phyloP scores from a whole-genome alignment of 2,329 filamentous ascomycete species.

The Allantophomopsis cytisporea region DNA sequence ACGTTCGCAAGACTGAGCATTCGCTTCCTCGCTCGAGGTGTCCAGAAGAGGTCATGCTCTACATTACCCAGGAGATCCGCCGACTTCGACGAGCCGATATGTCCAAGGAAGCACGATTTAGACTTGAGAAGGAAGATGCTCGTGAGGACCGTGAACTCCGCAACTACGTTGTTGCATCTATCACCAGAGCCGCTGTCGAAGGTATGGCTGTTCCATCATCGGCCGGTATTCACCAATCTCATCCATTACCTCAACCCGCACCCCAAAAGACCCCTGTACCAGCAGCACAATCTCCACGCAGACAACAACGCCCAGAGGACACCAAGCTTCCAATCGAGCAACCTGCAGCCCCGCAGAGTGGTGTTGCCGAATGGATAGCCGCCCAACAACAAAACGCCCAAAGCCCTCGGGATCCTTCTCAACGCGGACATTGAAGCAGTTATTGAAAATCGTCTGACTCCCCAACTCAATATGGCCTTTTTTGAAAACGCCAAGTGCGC shows the following conservation, averaged over 20 bases:
- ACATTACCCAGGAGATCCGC: constrained; percentile 86
- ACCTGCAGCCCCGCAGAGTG: constrained; percentile 32
- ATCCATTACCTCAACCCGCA: constrained; percentile 6
- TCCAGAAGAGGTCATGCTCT: constrained; percentile 79
- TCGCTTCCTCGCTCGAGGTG: constrained; percentile 65
- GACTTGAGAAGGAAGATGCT: constrained; percentile 67
- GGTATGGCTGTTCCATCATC: background rate
- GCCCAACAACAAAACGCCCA: constrained; percentile 29
- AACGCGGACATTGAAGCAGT: constrained; percentile 18
- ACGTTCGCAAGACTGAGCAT: constrained; percentile 59
- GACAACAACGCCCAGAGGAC: constrained; percentile 26
- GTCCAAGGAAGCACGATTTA: constrained; percentile 73
- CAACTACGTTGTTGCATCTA: constrained; percentile 58
- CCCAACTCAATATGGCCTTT: too few relatives aligned
- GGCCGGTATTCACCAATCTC: constrained; percentile 6
- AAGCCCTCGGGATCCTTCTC: constrained; percentile 25
- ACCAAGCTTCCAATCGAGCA: constrained; percentile 48
- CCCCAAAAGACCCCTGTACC: constrained; percentile 4
- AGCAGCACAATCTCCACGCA: constrained; percentile 2
- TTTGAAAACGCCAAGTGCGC: too few relatives aligned
- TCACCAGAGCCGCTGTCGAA: constrained; percentile 49
- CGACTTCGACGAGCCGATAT: constrained; percentile 71
- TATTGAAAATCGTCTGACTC: too few relatives aligned
- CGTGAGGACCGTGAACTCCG: constrained; percentile 64
- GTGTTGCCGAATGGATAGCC: constrained; percentile 35